These are phyloP conservation scores for Apiospora pterosperma DNA, from an alignment of 2,329 filamentous ascomycete species.

Conservation along the genomic window DNA sequence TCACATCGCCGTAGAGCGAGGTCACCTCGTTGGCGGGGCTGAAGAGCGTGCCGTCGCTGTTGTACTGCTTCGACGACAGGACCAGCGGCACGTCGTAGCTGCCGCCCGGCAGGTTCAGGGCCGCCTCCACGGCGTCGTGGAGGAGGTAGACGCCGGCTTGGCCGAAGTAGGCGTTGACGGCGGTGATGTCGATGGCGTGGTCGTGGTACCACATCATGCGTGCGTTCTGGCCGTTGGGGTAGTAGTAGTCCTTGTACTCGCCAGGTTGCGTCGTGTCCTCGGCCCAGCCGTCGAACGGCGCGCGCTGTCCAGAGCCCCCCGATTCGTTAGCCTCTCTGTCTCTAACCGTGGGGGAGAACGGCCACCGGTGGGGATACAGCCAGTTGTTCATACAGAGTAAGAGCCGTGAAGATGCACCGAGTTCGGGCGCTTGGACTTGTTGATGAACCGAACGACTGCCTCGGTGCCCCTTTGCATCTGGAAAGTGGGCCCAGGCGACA, in stretches of 20 bases:
- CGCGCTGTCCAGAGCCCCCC: slow-evolving; percentile 19
- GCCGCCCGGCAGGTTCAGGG: slow-evolving; percentile 44
- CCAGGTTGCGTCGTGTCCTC: slow-evolving; percentile 47
- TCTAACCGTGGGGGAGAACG: neutral
- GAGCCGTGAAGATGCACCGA: slow-evolving; percentile 56
- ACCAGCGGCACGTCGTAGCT: slow-evolving; percentile 52
- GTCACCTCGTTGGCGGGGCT: slow-evolving; percentile 40
- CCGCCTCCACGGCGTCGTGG: slow-evolving; percentile 44
- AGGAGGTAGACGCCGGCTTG: slow-evolving; percentile 55
- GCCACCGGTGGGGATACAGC: neutral
- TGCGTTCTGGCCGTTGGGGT: slow-evolving; percentile 51
- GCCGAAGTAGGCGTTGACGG: slow-evolving; percentile 54
- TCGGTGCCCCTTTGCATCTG: slow-evolving; percentile 45
- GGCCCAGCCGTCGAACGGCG: slow-evolving; percentile 52
- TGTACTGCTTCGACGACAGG: slow-evolving; percentile 49
- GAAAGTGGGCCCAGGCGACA: slow-evolving; percentile 51
- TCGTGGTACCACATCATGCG: slow-evolving; percentile 58
- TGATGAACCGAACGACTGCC: slow-evolving; percentile 51
- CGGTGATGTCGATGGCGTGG: slow-evolving; percentile 40
- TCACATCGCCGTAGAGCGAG: slow-evolving; percentile 53
- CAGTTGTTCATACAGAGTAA: slow-evolving; percentile 27
- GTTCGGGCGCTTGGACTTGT: slow-evolving; percentile 40
- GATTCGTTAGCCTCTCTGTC: neutral
- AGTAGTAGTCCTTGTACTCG: slow-evolving; percentile 57
- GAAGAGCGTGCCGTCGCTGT: slow-evolving; percentile 44